phyloP scores from a whole-genome alignment of 768 basidiomycete genomes.

The Trametes cinnabarina region DNA sequence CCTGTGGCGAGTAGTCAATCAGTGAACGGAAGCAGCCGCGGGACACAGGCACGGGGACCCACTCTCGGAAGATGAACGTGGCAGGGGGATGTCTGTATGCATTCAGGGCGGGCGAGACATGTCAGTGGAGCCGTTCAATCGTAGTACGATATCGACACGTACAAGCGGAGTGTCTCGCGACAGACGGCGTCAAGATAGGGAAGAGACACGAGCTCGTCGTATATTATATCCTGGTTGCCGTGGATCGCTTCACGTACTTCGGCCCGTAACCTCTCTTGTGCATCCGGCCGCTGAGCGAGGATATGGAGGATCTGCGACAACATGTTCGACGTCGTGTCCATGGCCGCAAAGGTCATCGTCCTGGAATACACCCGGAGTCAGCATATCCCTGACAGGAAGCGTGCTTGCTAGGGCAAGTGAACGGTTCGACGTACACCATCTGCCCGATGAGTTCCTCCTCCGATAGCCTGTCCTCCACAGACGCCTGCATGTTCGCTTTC shows the following conservation, averaged over 20 bases:
- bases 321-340: conserved; percentile 25
- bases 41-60: not conserved
- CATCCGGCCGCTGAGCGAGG: conserved; percentile 15
- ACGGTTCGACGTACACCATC: conserved; percentile 24
- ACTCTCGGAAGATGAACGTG: conserved; percentile 23
- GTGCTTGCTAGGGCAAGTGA: not conserved
- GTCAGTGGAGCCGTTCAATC: not conserved
- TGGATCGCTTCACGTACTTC: conserved; percentile 17
- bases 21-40: not conserved
- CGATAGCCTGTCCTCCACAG: conserved; percentile 22
- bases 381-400: not conserved
- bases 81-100: conserved; percentile 15
- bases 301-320: conserved; percentile 19
- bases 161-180: conserved; percentile 34
- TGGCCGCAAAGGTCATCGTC: conserved; percentile 20
- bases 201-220: conserved; percentile 36
- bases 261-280: conserved; percentile 15
- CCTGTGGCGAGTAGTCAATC: conserved; percentile 9
- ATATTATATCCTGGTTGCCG: conserved; percentile 22
- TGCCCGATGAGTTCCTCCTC: conserved; percentile 30
- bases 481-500: conserved; percentile 22
- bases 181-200: conserved; percentile 39
- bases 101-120: not conserved
- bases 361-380: not conserved
- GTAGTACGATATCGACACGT: conserved; percentile 2